Base-by-base conservation (phyloP, 2,329 filamentous ascomycete genomes). In the Boeremia exigua region DNA sequence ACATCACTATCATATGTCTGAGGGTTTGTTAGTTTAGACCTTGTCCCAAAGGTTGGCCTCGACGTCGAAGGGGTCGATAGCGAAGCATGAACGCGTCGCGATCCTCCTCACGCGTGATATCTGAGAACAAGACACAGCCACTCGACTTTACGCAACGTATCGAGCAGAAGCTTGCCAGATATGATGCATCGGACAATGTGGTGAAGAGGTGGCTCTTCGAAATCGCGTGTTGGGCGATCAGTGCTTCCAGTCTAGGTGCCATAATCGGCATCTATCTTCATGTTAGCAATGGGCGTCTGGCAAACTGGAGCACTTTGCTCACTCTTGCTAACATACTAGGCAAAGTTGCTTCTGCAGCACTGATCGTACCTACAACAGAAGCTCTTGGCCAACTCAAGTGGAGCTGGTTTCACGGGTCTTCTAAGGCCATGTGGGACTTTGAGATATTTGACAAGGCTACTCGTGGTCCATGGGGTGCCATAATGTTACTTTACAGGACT, bases 401-500 rank as follows among this genome's bases (percentile, higher is more conserved):
- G 73, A 69, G 60, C n/a, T 75, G 73, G 73, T 75, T 75, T 12
- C 30, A 52, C 2, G 44, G 57, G 0, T 29, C 69, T 6, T 67
- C 69, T 0, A 72, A 71, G 19, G 54, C 62, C 6, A 69, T 75
- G 57, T 70, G 66, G 65, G 72, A 75, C 15, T 73, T 70, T 14
- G 72, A 75, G 27, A 70, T 71, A 0, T 75, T 75, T 14, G 72
- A 75, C n/a, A 70, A 70, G 2, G 68, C 68, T 0, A 68, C 65
- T 0, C 15, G 70, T 40, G 70, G 70, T 0, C 69, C 70, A 0
- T 71, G 69, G 67, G 70, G 70, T 0, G 50, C 68, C 0, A 9
- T 71, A 0, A 15, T 71, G 0, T 47, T 72, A 0, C 30, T 72
- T 0, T 54, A 71, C 0, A 42, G 60, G 0, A 71, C 69, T 0